phyloP scores from a whole-genome alignment of 1,284 basidiomycete species.

The Apiotrichum laibachii region DNA sequence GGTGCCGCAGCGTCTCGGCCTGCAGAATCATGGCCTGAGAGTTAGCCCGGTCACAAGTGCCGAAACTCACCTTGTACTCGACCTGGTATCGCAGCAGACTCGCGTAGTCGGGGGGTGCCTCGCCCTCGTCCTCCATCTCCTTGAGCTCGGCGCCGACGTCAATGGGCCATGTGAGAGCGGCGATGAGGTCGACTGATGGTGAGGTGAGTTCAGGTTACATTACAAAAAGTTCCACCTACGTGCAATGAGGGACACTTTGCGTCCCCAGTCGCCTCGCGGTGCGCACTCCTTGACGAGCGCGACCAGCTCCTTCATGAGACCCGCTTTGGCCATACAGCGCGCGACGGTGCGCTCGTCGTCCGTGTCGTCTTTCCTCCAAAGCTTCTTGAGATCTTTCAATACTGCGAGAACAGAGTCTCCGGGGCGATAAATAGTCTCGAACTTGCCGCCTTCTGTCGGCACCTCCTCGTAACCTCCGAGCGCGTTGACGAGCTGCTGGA shows the following conservation, averaged over 20 bases:
- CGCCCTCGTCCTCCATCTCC: constrained; percentile 71
- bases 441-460: constrained; percentile 55
- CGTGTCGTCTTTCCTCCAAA: constrained; percentile 90
- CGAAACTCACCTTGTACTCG: constrained; percentile 73
- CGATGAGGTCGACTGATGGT: constrained; percentile 68
- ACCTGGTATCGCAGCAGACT: constrained; percentile 74
- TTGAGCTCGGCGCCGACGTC: constrained; percentile 86
- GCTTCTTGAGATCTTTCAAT: constrained; percentile 85
- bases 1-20: constrained; percentile 62
- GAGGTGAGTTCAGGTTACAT: neutral
- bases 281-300: constrained; percentile 75
- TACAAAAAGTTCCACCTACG: constrained; percentile 51
- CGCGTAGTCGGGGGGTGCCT: constrained; percentile 77
- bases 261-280: constrained; percentile 60
- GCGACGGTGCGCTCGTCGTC: constrained; percentile 93
- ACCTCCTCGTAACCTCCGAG: constrained; percentile 51
- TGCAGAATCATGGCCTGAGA: constrained; percentile 57
- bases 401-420: constrained; percentile 82
- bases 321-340: constrained; percentile 78
- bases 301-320: constrained; percentile 81
- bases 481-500: constrained; percentile 46
- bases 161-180: constrained; percentile 96
- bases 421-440: constrained; percentile 66
- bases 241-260: constrained; percentile 75
- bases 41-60: neutral